Conservation (phyloP, 257 asterid species). For the Solanum ossicruentum region DNA sequence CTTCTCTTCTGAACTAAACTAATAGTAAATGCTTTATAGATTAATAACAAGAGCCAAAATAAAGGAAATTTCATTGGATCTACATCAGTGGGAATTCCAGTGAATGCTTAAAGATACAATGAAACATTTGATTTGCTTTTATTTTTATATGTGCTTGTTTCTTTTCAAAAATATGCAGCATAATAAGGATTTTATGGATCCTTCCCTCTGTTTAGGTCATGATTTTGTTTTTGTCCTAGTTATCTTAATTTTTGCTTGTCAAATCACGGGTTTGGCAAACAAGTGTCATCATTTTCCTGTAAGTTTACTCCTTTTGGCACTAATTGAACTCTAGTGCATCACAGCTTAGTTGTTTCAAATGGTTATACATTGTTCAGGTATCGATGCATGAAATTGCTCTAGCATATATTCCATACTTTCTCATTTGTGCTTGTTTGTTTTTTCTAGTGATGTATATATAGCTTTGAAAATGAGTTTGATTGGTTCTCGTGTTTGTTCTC, state of each 20-base stretch:
- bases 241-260: not conserved
- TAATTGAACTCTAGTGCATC: not conserved
- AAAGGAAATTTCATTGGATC: not conserved
- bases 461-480: not conserved
- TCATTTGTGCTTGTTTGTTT: not conserved
- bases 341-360: not conserved
- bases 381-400: not conserved
- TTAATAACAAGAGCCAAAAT: not conserved
- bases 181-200: not conserved
- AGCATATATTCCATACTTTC: not conserved
- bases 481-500: not conserved
- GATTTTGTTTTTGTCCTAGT: not conserved
- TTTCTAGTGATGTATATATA: not conserved
- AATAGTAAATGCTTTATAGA: not conserved
- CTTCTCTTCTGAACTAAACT: not conserved
- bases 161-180: not conserved
- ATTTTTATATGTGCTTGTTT: not conserved
- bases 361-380: not conserved
- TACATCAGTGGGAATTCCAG: not conserved
- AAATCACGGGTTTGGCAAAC: not conserved
- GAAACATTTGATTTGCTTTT: not conserved
- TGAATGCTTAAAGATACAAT: not conserved
- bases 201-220: not conserved
- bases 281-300: not conserved
- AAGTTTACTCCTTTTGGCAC: not conserved